Percentiles rank a stretch among this genome's conserved stretches.
These are phyloP conservation scores for Diplodia sapinea DNA, from an alignment of 2,329 filamentous ascomycete species.

Conservation along the genomic window DNA sequence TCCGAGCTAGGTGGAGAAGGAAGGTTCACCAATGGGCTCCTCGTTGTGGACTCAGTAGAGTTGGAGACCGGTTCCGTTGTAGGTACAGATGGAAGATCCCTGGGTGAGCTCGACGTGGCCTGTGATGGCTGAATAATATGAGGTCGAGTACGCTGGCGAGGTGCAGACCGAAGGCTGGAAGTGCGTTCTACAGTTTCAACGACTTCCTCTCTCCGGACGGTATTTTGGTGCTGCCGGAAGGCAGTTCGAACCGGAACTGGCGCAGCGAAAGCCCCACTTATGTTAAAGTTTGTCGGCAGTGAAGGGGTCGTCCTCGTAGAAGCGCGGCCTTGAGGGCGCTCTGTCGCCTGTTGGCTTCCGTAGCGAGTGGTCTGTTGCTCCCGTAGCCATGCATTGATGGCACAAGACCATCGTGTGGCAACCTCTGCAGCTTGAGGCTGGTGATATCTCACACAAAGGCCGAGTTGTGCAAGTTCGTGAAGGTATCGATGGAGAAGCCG, in stretches of 20 bases:
- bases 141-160: neutral
- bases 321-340: neutral
- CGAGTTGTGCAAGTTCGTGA: neutral
- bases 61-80: neutral
- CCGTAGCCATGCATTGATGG: neutral
- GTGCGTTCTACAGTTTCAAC: constrained; percentile 4
- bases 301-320: neutral
- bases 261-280: neutral
- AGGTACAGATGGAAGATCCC: neutral
- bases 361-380: neutral
- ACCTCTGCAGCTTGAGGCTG: neutral
- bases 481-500: neutral
- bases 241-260: neutral
- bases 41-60: neutral
- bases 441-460: constrained; percentile 5
- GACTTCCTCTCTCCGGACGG: neutral
- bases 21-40: neutral
- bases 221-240: neutral
- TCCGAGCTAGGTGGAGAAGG: constrained; percentile 1
- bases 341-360: neutral
- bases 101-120: neutral
- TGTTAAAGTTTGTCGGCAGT: neutral
- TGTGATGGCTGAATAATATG: neutral
- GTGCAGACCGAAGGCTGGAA: neutral
- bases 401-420: neutral